Percentiles rank a stretch among this genome's conserved stretches.
phyloP scores from a whole-genome alignment of 257 asterid species.

The Jacaranda copaia region DNA sequence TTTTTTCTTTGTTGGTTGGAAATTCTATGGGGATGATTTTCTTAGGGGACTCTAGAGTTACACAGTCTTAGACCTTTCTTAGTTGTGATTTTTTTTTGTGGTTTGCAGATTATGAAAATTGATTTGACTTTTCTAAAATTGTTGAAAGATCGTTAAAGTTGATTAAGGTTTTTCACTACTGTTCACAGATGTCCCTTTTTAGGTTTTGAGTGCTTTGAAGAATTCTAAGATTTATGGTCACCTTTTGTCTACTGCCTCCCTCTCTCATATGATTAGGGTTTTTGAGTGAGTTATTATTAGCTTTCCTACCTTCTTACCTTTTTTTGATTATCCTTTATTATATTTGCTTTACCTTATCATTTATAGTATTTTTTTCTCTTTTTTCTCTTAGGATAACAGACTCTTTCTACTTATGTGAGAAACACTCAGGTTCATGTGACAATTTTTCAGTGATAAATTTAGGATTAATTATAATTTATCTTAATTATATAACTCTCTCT shows the following conservation, averaged over 20 bases:
- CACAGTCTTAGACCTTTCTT: slow-evolving; percentile 43
- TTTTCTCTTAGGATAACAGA: slow-evolving; percentile 10
- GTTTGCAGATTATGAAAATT: slow-evolving; percentile 35
- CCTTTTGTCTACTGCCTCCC: slow-evolving; percentile 39
- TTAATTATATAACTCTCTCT: no score
- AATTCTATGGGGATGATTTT: slow-evolving; percentile 32
- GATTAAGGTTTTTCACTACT: slow-evolving; percentile 30
- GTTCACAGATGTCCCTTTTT: slow-evolving; percentile 21
- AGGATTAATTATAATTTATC: no score
- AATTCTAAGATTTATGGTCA: slow-evolving; percentile 34
- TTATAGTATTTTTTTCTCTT: not conserved
- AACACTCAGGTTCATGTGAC: slow-evolving; percentile 33
- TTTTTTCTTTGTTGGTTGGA: slow-evolving; percentile 23
- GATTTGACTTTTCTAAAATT: slow-evolving; percentile 39
- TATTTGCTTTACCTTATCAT: no score
- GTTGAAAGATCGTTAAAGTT: slow-evolving; percentile 32
- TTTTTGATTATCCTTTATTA: slow-evolving; percentile 16
- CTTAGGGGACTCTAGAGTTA: slow-evolving; percentile 31
- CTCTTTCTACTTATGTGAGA: slow-evolving; percentile 14
- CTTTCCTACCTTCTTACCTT: slow-evolving; percentile 32
- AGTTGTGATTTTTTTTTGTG: slow-evolving; percentile 29
- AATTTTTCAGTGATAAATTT: slow-evolving; percentile 26
- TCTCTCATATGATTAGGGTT: slow-evolving; percentile 54
- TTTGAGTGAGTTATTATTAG: slow-evolving; percentile 50
- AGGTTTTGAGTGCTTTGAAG: slow-evolving; percentile 41